These are phyloP conservation scores for Rosa rugosa DNA, from an alignment of 306 rosid species.

Conservation along the genomic window DNA sequence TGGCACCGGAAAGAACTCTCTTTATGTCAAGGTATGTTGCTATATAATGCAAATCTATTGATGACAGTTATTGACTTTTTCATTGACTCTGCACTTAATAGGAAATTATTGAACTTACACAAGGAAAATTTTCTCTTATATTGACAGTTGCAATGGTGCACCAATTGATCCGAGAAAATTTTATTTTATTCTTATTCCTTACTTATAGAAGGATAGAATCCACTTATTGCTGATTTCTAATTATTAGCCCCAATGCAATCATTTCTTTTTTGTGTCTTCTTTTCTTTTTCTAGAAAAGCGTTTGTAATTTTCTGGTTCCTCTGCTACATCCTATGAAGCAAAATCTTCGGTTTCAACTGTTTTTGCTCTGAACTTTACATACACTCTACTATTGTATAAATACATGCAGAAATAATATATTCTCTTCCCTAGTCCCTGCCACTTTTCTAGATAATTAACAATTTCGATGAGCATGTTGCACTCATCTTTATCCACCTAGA, in stretches of 20 bases:
- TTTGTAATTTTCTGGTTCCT: background rate
- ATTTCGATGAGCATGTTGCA: background rate
- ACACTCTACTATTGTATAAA: background rate
- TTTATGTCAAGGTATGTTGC: constrained; percentile 74
- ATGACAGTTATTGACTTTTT: background rate
- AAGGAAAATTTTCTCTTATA: background rate
- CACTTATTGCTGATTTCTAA: background rate
- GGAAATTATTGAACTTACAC: background rate
- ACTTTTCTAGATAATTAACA: background rate
- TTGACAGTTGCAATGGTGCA: background rate
- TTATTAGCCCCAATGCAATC: background rate
- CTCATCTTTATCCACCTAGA: background rate
- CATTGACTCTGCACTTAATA: background rate
- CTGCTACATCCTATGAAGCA: background rate
- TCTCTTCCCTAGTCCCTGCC: background rate
- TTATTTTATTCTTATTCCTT: background rate
- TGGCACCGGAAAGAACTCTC: constrained; percentile 46
- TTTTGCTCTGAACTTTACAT: background rate
- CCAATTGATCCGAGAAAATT: background rate
- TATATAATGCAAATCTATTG: background rate
- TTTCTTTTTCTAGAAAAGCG: background rate
- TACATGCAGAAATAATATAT: background rate
- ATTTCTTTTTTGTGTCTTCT: background rate
- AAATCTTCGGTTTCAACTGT: background rate
- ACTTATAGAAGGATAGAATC: background rate